phyloP scores from a whole-genome alignment of 2,329 filamentous ascomycete genomes.

The Chaetothyriales sp. region DNA sequence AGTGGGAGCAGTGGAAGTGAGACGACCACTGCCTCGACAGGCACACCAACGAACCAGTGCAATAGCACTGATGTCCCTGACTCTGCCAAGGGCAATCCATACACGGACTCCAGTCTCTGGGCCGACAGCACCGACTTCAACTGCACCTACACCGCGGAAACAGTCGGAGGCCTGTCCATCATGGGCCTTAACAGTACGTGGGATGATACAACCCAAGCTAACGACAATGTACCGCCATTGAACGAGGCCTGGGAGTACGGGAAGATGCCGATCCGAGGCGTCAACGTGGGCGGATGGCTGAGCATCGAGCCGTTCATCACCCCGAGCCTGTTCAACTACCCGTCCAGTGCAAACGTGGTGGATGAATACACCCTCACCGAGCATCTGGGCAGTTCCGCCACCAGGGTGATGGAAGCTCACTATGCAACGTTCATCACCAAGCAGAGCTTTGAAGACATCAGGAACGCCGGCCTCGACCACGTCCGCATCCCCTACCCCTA shows the following conservation, averaged over 20 bases:
- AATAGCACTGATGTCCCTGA: constrained; percentile 45
- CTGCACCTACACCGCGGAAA: constrained; percentile 74
- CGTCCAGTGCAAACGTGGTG: constrained; percentile 47
- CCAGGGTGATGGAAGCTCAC: constrained; percentile 60
- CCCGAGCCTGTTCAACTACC: constrained; percentile 70
- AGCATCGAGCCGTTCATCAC: constrained; percentile 90
- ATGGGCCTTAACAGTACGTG: constrained; percentile 78
- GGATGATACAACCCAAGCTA: constrained; percentile 69
- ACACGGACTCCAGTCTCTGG: constrained; percentile 84
- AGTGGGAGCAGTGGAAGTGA: constrained; percentile 6
- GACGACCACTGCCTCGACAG: constrained; percentile 8
- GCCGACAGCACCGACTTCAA: constrained; percentile 84
- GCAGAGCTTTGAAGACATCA: constrained; percentile 69
- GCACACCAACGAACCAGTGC: constrained; percentile 33
- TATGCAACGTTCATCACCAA: constrained; percentile 82
- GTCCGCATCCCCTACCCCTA: constrained; percentile 93
- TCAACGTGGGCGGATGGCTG: constrained; percentile 90
- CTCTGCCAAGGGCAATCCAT: constrained; percentile 51
- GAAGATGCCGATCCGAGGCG: constrained; percentile 65
- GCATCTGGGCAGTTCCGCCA: constrained; percentile 51
- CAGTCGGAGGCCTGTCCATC: constrained; percentile 70
- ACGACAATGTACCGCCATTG: constrained; percentile 64
- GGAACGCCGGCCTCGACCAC: constrained; percentile 78
- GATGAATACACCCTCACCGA: constrained; percentile 74
- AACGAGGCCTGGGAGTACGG: constrained; percentile 66